Percentiles rank a stretch among this genome's conserved stretches.
These are phyloP conservation scores for Dipodascopsis tothii DNA, from an alignment of 805 yeast species.

Conservation along the genomic window DNA sequence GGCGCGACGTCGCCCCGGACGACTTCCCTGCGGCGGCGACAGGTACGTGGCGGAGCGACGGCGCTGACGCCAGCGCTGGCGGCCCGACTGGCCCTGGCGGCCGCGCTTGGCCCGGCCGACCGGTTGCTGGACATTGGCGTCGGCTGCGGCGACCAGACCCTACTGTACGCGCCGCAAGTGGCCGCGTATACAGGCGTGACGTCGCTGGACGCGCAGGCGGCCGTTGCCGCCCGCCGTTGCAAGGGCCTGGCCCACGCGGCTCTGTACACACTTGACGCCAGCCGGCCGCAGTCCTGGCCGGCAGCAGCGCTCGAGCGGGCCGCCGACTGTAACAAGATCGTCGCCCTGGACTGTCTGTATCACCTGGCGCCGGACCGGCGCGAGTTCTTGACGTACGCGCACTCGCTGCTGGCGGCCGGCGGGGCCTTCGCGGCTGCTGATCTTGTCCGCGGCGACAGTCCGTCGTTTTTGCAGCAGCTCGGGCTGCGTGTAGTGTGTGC, in stretches of 20 bases:
- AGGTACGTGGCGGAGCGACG: background rate
- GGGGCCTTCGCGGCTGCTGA: constrained; percentile 14
- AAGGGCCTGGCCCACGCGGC: background rate
- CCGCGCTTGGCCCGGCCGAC: constrained; percentile 6
- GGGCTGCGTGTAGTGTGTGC: constrained; percentile 3
- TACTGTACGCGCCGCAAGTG: constrained; percentile 9
- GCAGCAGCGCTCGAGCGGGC: background rate
- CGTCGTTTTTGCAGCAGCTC: background rate
- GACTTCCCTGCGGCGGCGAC: background rate
- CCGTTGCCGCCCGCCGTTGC: constrained; percentile 1
- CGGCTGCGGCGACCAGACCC: constrained; percentile 22
- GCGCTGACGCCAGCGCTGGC: constrained; percentile 12
- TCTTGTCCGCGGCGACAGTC: constrained; percentile 1
- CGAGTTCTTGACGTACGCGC: constrained; percentile 7
- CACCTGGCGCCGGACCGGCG: constrained; percentile 14
- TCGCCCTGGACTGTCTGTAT: constrained; percentile 17
- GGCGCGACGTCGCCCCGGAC: constrained; percentile 2
- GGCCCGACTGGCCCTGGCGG: constrained; percentile 5
- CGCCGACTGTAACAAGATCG: constrained; percentile 8
- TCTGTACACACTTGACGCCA: constrained; percentile 12
- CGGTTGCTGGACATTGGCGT: constrained; percentile 15
- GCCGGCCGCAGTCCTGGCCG: constrained; percentile 14
- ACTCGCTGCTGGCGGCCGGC: constrained; percentile 1
- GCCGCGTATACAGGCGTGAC: constrained; percentile 13
- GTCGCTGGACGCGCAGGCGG: constrained; percentile 8